Evolutionary conservation across 2,329 filamentous ascomycete genomes (phyloP).

Genomic region (Fonsecaea erecta): DNA sequence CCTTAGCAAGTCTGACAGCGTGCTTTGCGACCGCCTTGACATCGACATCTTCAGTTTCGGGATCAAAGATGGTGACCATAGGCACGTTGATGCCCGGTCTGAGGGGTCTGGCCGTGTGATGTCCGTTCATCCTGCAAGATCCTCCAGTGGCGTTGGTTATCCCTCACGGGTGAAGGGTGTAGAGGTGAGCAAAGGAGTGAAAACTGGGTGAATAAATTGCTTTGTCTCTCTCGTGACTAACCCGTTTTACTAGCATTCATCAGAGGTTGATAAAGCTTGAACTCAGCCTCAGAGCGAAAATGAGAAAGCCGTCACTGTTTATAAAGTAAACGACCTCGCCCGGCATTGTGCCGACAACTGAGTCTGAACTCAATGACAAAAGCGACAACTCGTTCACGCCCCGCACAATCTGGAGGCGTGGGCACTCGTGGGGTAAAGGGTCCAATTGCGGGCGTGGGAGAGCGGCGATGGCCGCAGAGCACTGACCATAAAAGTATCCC

Average conservation of each 20-base stretch:
- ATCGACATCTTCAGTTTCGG: slow-evolving; percentile 68
- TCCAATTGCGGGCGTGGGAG: background rate
- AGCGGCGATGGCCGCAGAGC: slow-evolving; percentile 2
- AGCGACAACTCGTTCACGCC: background rate
- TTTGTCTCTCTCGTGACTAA: background rate
- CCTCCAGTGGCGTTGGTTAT: background rate
- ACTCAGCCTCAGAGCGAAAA: background rate
- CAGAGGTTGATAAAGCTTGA: background rate
- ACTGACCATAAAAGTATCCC: background rate
- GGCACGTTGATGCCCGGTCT: slow-evolving; percentile 69
- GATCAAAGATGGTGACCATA: slow-evolving; percentile 74
- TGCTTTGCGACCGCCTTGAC: slow-evolving; percentile 61
- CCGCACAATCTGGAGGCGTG: slow-evolving; percentile 24
- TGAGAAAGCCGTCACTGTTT: slow-evolving; percentile 7
- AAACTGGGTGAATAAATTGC: background rate
- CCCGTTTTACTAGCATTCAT: background rate
- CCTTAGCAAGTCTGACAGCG: slow-evolving; percentile 70
- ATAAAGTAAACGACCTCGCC: slow-evolving; percentile 21
- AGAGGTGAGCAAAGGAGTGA: background rate
- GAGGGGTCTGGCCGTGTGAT: slow-evolving; percentile 26
- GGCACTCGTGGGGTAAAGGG: too few species aligned
- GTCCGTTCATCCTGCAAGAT: slow-evolving; percentile 32
- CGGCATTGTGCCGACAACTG: slow-evolving; percentile 25
- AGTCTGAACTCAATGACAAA: slow-evolving; percentile 9
- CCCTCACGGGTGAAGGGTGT: background rate